phyloP scores from a whole-genome alignment of 331 rosid species.

The Quercus phellos region DNA sequence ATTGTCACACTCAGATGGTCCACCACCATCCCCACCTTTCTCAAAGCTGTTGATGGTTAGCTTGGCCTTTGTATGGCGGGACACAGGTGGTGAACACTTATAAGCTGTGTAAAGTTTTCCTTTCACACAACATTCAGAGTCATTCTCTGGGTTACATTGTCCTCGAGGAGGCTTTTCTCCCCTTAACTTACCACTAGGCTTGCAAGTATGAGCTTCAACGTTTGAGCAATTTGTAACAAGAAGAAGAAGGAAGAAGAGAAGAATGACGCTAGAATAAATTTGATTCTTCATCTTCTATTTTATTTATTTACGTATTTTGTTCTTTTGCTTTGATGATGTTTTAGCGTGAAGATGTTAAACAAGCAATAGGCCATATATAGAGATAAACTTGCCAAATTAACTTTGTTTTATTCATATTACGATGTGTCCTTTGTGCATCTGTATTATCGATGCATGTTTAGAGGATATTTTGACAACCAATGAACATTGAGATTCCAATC shows the following conservation, averaged over 20 bases:
- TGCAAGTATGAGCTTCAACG: constrained; percentile 13
- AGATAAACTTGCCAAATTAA: not conserved
- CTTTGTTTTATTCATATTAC: too few relatives aligned
- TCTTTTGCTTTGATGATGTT: not conserved
- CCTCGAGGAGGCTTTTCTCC: not conserved
- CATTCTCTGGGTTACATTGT: constrained; percentile 17
- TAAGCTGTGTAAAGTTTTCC: constrained; percentile 7
- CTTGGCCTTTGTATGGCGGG: constrained; percentile 24
- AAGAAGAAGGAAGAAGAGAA: constrained; percentile 13
- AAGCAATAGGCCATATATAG: not conserved
- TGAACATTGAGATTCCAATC: not conserved
- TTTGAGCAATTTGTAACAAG: not conserved
- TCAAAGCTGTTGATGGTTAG: constrained; percentile 35
- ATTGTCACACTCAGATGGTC: constrained; percentile 32
- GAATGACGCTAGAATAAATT: not conserved
- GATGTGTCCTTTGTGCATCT: not conserved
- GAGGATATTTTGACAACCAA: not conserved
- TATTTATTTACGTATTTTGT: too few relatives aligned
- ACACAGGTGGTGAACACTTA: constrained; percentile 31
- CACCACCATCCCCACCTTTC: constrained; percentile 29
- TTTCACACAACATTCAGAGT: constrained; percentile 4
- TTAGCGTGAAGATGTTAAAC: not conserved
- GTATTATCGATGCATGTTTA: not conserved
- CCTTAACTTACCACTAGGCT: not conserved
- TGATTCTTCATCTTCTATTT: constrained; percentile 11